Base-by-base conservation (phyloP, 2,329 filamentous ascomycete species). In the Alternaria sp. region DNA sequence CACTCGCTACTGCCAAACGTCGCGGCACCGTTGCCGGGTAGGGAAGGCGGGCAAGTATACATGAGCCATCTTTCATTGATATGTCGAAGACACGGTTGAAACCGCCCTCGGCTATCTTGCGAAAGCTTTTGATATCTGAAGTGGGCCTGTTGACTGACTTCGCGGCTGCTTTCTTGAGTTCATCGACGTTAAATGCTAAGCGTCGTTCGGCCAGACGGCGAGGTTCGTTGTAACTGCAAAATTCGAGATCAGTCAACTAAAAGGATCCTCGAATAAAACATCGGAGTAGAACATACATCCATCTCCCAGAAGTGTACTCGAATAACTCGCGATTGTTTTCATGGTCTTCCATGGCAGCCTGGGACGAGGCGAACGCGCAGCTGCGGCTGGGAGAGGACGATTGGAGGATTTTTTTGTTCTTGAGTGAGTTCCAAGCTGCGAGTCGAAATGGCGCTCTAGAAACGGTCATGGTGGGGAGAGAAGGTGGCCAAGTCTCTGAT, bases 71-170 rank as follows among this genome's bases (percentile, higher is more conserved):
- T 17, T 58, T 60, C 61, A 78, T 71, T 2, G 51, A 61, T 7
- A 71, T 60, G 26, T 73, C 62, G 41, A 79, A 76, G 0, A 75
- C 50, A 2, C 75, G 71, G 56, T 79, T 78, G 53, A 74, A 77
- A 3, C 72, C 74, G 36, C 77, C 77, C 54, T 80, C 76, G 2
- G 70, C 68, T 11, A 79, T 17, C 52, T 79, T 79, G 6, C 14
- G 46, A 44, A 78, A 63, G n/a, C 58, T 64, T 31, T 53, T 34
- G 13, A 72, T 54, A 45, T 70, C 61, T 10, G 62, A 57, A 14
- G n/a, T 34, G 21, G 61, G 40, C 50, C 51, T 60, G 40, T 67
- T 55, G 17, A 70, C 26, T n/a, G 67, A 56, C 14, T 52, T 60
- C 10, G 66, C 62, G 13, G 67, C 64, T 23, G 55, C 65, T 54